Percentiles rank a stretch among this genome's conserved stretches.
Evolutionary conservation across 2,329 filamentous ascomycete species (phyloP).

Genomic region (Ophiostoma himal-ulmi): DNA sequence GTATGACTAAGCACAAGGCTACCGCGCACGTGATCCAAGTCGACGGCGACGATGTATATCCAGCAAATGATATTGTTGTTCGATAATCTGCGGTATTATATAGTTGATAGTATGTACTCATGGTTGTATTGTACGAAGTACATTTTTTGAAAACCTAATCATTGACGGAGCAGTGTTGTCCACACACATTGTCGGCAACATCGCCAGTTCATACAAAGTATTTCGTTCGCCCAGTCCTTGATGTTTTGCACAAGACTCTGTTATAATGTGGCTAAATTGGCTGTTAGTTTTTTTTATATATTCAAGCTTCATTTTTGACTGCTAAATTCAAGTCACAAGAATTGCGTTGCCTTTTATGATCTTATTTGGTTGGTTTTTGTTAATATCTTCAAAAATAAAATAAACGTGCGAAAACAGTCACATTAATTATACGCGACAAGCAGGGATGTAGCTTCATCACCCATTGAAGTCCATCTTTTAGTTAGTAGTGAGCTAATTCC

Average conservation of each 20-base stretch:
- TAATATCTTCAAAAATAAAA: no score
- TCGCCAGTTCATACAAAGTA: not conserved
- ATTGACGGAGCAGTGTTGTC: no score
- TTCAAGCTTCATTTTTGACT: not conserved
- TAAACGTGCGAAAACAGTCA: no score
- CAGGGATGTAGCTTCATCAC: no score
- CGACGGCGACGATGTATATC: not conserved
- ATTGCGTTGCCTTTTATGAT: no score
- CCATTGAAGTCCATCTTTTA: no score
- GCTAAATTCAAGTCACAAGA: not conserved
- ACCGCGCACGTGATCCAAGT: not conserved
- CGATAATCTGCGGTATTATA: not conserved
- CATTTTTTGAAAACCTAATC: not conserved
- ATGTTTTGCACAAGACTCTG: not conserved
- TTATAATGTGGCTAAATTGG: not conserved
- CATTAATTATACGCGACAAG: no score
- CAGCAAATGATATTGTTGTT: not conserved
- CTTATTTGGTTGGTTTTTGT: no score
- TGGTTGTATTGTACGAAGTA: not conserved
- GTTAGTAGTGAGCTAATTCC: not conserved
- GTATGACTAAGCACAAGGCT: not conserved
- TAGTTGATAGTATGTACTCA: no score
- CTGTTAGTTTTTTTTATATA: not conserved
- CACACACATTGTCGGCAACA: not conserved
- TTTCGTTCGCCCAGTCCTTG: not conserved